phyloP scores from a whole-genome alignment of 352 stramenopile species.

The Salisapilia sapeloensis region DNA sequence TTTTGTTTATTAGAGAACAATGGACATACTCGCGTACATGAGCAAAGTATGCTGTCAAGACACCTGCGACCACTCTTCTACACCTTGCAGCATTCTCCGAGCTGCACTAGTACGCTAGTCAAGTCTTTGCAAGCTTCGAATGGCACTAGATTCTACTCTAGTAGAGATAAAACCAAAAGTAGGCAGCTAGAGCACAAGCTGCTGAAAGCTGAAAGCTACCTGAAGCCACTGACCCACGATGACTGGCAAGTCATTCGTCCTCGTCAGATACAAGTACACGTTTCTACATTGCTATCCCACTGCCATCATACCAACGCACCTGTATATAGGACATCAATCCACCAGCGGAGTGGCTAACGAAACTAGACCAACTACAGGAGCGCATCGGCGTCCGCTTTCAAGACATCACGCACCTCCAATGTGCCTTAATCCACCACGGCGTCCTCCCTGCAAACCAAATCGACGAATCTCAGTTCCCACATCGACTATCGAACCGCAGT shows the following conservation, averaged over 20 bases:
- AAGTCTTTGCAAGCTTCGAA: too few relatives aligned
- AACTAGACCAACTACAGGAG: constrained; percentile 28
- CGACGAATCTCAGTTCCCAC: constrained; percentile 14
- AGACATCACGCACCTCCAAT: constrained; percentile 36
- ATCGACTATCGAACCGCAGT: constrained; percentile 64
- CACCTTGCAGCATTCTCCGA: too few relatives aligned
- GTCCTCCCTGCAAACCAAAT: constrained; percentile 24
- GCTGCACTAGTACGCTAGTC: too few relatives aligned
- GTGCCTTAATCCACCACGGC: constrained; percentile 61
- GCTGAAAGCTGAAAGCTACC: constrained; percentile 6
- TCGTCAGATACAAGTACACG: constrained; percentile 21
- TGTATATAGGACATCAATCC: constrained; percentile 12
- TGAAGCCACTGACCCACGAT: constrained; percentile 10
- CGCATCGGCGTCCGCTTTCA: constrained; percentile 43
- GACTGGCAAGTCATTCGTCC: constrained; percentile 33
- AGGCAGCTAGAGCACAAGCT: too few relatives aligned
- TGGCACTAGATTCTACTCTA: too few relatives aligned
- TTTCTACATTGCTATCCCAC: neutral
- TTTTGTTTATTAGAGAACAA: too few relatives aligned
- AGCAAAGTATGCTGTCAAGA: too few relatives aligned
- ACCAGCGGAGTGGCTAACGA: constrained; percentile 25
- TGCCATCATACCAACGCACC: neutral
- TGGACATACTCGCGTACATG: too few relatives aligned
- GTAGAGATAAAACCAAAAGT: too few relatives aligned
- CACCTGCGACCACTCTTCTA: too few relatives aligned